Percentiles rank a stretch among this genome's conserved stretches.
Evolutionary conservation across 78 protist species (phyloP).

Genomic region (Mantamonas sphyraenae): DNA sequence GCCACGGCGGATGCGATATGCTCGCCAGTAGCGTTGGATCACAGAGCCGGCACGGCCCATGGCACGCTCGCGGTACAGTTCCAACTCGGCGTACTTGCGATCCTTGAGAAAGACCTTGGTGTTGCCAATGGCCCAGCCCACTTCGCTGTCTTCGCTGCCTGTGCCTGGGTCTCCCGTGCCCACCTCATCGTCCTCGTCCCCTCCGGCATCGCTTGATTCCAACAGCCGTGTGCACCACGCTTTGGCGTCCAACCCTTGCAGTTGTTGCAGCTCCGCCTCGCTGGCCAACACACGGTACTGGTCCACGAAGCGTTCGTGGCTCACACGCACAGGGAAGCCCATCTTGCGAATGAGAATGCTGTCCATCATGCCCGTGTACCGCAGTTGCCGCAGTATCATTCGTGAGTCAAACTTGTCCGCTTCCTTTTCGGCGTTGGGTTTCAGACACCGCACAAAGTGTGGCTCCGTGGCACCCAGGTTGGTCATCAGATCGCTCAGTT

Average conservation of each 20-base stretch:
- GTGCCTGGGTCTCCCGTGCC: too few species aligned
- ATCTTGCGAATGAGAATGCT: not conserved
- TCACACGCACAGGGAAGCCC: slow-evolving; percentile 19
- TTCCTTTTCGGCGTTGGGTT: slow-evolving; percentile 74
- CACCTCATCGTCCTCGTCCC: too few species aligned
- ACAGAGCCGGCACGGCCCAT: too few species aligned
- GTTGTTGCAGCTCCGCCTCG: too few species aligned
- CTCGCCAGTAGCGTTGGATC: too few species aligned
- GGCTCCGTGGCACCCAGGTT: slow-evolving; percentile 68
- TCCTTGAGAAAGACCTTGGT: slow-evolving; percentile 1
- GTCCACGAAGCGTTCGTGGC: too few species aligned
- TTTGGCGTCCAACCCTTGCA: too few species aligned
- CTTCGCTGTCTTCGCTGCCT: too few species aligned
- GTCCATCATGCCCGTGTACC: slow-evolving; percentile 1
- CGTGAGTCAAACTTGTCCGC: not conserved
- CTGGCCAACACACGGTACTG: too few species aligned
- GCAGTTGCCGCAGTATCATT: not conserved
- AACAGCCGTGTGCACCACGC: too few species aligned
- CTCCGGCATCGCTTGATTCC: too few species aligned
- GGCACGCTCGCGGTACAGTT: not conserved
- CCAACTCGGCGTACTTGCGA: not conserved
- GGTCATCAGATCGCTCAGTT: slow-evolving; percentile 58
- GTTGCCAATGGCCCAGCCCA: not conserved
- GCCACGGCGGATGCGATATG: too few species aligned
- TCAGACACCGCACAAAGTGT: slow-evolving; percentile 86